These are phyloP conservation scores for Dactylellina cionopaga DNA, from an alignment of 2,329 filamentous ascomycete species.

Conservation along the genomic window DNA sequence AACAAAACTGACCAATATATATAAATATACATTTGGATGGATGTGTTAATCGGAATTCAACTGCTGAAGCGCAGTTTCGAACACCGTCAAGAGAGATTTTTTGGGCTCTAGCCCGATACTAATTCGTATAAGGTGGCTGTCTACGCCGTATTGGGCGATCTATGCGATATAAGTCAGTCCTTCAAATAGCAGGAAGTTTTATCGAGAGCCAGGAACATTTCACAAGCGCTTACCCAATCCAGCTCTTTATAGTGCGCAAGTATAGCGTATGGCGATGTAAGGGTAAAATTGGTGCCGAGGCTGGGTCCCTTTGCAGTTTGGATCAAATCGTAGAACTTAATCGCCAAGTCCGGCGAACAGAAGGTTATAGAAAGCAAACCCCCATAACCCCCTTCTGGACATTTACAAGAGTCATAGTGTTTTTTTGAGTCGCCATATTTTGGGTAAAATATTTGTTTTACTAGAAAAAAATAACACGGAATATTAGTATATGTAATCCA, in stretches of 20 bases:
- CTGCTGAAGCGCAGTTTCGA: slow-evolving; percentile 31
- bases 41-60: not conserved
- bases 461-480: slow-evolving; percentile 60
- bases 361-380: slow-evolving; percentile 89
- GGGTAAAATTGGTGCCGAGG: slow-evolving; percentile 94
- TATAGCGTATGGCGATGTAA: slow-evolving; percentile 89
- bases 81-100: slow-evolving; percentile 15
- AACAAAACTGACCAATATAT: no score
- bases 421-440: slow-evolving; percentile 75
- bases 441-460: slow-evolving; percentile 87
- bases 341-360: slow-evolving; percentile 73
- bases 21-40: no score
- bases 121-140: slow-evolving; percentile 80
- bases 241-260: slow-evolving; percentile 91
- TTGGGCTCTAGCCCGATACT: slow-evolving; percentile 87
- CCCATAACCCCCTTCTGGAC: slow-evolving; percentile 82
- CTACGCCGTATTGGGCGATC: slow-evolving; percentile 81
- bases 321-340: slow-evolving; percentile 84
- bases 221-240: slow-evolving; percentile 74
- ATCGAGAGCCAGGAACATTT: not conserved
- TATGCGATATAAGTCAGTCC: slow-evolving; percentile 57
- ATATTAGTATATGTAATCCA: slow-evolving; percentile 60
- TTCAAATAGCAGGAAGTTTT: not conserved
- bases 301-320: slow-evolving; percentile 93
- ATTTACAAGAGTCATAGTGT: slow-evolving; percentile 81